phyloP scores from a whole-genome alignment of 1,139 yeast genomes.

The Arxiozyma slooffiae region DNA sequence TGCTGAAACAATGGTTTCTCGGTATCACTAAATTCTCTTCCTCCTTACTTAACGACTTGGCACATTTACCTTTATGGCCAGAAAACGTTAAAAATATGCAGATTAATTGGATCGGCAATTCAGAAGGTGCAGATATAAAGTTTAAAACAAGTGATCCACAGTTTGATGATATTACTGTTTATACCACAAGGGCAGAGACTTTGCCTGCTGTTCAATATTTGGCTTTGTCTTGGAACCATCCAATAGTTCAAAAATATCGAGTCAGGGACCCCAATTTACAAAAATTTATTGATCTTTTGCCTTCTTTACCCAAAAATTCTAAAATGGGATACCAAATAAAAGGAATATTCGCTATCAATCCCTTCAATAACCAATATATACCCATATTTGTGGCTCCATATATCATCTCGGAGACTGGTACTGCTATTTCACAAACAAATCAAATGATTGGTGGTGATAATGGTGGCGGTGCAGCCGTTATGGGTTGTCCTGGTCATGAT shows the following conservation, averaged over 20 bases:
- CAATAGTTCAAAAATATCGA: conserved; percentile 39
- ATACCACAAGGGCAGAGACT: conserved; percentile 88
- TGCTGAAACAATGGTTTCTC: conserved; percentile 85
- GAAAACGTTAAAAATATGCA: conserved; percentile 84
- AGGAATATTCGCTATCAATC: conserved; percentile 45
- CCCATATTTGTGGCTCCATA: conserved; percentile 89
- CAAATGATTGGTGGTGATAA: background rate
- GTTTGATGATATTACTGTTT: conserved; percentile 38
- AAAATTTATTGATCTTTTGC: conserved; percentile 37
- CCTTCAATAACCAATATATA: conserved; percentile 41
- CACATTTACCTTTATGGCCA: conserved; percentile 67
- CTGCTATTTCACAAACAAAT: conserved; percentile 38
- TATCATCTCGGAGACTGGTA: conserved; percentile 73
- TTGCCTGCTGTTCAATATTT: conserved; percentile 71
- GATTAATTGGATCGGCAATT: conserved; percentile 84
- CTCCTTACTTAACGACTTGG: conserved; percentile 54
- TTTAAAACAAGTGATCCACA: conserved; percentile 32
- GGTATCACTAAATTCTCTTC: conserved; percentile 76
- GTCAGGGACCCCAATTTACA: conserved; percentile 35
- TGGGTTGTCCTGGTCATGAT: conserved; percentile 98
- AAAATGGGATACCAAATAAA: conserved; percentile 55
- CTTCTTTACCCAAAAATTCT: conserved; percentile 39
- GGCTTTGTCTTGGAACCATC: conserved; percentile 68
- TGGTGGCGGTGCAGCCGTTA: conserved; percentile 47
- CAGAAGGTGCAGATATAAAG: conserved; percentile 63